A percentile compares a stretch with the other conserved stretches of the same genome.
Evolutionary conservation across 768 basidiomycete genomes (phyloP).

Genomic region (Naganishia vaughanmartiniae): DNA sequence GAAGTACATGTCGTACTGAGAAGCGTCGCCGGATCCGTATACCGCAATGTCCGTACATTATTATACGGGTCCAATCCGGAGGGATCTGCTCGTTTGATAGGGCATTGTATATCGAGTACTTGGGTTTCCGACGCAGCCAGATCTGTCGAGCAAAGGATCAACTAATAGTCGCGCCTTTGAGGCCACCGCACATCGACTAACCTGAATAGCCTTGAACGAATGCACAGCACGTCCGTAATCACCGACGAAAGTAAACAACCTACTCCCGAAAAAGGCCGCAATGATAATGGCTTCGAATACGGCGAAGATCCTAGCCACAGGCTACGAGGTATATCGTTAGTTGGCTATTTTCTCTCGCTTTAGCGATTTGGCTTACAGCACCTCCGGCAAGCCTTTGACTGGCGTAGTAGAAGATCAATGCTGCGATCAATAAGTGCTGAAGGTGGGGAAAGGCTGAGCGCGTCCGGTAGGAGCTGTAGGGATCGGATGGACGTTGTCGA

Average conservation of each 20-base stretch:
- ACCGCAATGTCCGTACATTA: conserved; percentile 69
- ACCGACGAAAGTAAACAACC: conserved; percentile 39
- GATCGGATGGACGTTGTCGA: not conserved
- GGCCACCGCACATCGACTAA: conserved; percentile 14
- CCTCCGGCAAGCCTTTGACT: conserved; percentile 29
- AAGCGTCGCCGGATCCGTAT: conserved; percentile 70
- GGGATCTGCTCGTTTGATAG: not conserved
- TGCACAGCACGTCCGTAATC: conserved; percentile 39
- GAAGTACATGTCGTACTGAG: conserved; percentile 73
- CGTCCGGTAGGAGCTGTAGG: not conserved
- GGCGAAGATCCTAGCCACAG: conserved; percentile 36
- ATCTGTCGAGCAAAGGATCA: conserved; percentile 25
- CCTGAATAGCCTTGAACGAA: conserved; percentile 37
- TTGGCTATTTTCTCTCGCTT: conserved; percentile 3
- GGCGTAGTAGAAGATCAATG: conserved; percentile 43
- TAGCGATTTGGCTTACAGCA: conserved; percentile 32
- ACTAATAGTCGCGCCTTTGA: too few species aligned
- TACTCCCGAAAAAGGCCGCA: conserved; percentile 36
- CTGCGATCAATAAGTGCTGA: conserved; percentile 33
- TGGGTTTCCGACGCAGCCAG: conserved; percentile 39
- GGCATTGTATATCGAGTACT: conserved; percentile 12
- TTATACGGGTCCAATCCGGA: conserved; percentile 66
- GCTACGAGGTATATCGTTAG: conserved; percentile 22
- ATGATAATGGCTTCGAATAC: conserved; percentile 40
- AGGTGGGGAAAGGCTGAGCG: not conserved